Conservation (phyloP, 192 early-diverging fungal genomes). For the Coemansia sp. region DNA sequence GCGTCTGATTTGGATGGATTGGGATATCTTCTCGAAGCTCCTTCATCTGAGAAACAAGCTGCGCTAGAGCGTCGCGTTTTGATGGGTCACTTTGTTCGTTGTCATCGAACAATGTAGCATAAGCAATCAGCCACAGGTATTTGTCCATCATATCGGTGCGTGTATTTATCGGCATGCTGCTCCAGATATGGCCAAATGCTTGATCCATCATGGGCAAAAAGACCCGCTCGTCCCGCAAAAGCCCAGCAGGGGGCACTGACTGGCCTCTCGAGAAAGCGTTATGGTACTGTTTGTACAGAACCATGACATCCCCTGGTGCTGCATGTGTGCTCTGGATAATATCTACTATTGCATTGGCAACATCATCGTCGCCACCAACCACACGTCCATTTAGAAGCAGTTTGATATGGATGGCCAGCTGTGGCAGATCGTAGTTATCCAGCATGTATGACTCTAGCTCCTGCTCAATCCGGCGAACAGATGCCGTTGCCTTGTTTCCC, state of each 20-base stretch:
- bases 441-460: slow-evolving; percentile 49
- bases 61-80: slow-evolving; percentile 17
- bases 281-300: slow-evolving; percentile 40
- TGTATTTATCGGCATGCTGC: slow-evolving; percentile 7
- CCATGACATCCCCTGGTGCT: slow-evolving; percentile 38
- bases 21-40: slow-evolving; percentile 29
- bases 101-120: slow-evolving; percentile 18
- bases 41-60: slow-evolving; percentile 34
- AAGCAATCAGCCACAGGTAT: slow-evolving; percentile 51
- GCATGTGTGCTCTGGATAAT: slow-evolving; percentile 49
- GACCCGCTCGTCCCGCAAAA: slow-evolving; percentile 37
- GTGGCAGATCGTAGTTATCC: slow-evolving; percentile 36
- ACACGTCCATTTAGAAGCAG: slow-evolving; percentile 32
- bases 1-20: slow-evolving; percentile 30
- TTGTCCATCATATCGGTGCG: slow-evolving; percentile 31
- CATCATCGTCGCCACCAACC: slow-evolving; percentile 32
- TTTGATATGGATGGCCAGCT: slow-evolving; percentile 41
- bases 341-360: slow-evolving; percentile 33
- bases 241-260: slow-evolving; percentile 9
- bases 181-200: slow-evolving; percentile 47
- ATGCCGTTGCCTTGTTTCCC: slow-evolving; percentile 21
- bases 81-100: slow-evolving; percentile 1
- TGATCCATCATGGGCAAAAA: slow-evolving; percentile 42
- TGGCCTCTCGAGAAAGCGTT: slow-evolving; percentile 10
- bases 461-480: slow-evolving; percentile 32